A percentile compares a stretch with the other conserved stretches of the same genome.
These are phyloP conservation scores for Coniochaeta ligniaria DNA, from an alignment of 2,329 filamentous ascomycete genomes.

Conservation along the genomic window DNA sequence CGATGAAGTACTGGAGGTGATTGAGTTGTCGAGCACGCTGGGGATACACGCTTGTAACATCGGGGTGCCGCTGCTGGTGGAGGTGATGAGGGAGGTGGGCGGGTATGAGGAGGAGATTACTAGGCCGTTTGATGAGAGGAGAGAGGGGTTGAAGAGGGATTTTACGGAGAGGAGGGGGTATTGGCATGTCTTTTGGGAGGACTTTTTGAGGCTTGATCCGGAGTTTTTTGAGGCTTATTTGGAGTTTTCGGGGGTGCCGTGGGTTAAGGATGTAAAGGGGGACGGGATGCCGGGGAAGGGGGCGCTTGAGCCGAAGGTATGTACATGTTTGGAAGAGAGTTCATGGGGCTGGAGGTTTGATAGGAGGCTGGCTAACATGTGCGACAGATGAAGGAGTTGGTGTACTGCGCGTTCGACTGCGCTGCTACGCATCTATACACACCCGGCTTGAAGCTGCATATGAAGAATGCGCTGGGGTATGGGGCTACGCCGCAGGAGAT, in stretches of 20 bases:
- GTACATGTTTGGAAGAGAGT: no score
- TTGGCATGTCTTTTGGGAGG: conserved; percentile 37
- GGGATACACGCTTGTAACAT: conserved; percentile 40
- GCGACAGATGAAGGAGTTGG: conserved; percentile 33
- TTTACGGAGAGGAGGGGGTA: conserved; percentile 37
- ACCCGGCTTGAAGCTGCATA: conserved; percentile 38
- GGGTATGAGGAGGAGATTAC: conserved; percentile 18
- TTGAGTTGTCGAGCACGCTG: conserved; percentile 33
- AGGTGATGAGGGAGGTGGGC: conserved; percentile 36
- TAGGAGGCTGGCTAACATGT: neutral
- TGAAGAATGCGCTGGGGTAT: conserved; percentile 36
- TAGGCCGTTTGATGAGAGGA: conserved; percentile 23
- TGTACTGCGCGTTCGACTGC: conserved; percentile 39
- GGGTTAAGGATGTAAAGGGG: conserved; percentile 20
- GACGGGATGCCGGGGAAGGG: conserved; percentile 12
- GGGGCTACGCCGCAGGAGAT: conserved; percentile 38
- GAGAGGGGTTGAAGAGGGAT: conserved; percentile 29
- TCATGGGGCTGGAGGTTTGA: neutral
- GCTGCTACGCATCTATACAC: conserved; percentile 39
- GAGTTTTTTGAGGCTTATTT: conserved; percentile 40
- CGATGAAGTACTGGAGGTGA: conserved; percentile 35
- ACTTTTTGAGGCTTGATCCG: conserved; percentile 32
- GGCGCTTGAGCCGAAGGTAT: conserved; percentile 33
- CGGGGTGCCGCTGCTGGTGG: conserved; percentile 35
- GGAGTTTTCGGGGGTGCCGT: conserved; percentile 36